Percentiles rank a stretch among this genome's conserved stretches.
phyloP scores from a whole-genome alignment of 2,329 filamentous ascomycete species.

The Penicillium expansum region DNA sequence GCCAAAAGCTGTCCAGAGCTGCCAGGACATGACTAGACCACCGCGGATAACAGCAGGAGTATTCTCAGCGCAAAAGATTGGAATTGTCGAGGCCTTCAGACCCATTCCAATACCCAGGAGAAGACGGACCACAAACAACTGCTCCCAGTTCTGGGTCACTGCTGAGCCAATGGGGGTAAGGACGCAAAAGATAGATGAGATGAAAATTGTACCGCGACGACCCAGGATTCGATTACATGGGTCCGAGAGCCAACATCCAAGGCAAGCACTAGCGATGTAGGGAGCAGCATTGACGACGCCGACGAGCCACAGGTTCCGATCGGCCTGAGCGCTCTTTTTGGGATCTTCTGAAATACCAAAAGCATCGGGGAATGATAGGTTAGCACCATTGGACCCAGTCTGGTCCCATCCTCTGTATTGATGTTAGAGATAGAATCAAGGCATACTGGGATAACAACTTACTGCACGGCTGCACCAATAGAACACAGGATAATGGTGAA shows the following conservation, averaged over 20 bases:
- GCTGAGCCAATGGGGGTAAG: conserved; percentile 68
- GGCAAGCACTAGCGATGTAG: conserved; percentile 52
- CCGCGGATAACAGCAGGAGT: conserved; percentile 55
- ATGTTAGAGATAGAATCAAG: neutral
- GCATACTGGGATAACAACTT: conserved; percentile 18
- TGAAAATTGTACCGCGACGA: conserved; percentile 63
- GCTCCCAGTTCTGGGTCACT: conserved; percentile 57
- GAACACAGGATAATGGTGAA: conserved; percentile 53
- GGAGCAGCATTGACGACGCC: conserved; percentile 63
- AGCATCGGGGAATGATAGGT: conserved; percentile 50
- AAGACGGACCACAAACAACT: conserved; percentile 57
- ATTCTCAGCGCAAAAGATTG: conserved; percentile 56
- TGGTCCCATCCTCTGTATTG: conserved; percentile 32
- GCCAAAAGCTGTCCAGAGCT: conserved; percentile 57
- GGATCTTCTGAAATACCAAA: conserved; percentile 41
- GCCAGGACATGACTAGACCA: conserved; percentile 56
- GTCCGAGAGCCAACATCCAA: conserved; percentile 67
- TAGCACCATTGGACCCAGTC: conserved; percentile 43
- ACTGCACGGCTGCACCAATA: conserved; percentile 53
- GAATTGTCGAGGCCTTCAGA: conserved; percentile 56
- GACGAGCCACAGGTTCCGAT: conserved; percentile 57
- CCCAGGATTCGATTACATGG: conserved; percentile 59
- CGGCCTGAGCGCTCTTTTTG: conserved; percentile 31
- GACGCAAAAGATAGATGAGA: conserved; percentile 62
- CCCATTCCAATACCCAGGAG: conserved; percentile 63